These are phyloP conservation scores for Phycomyces blakesleeanus DNA, from an alignment of 192 early-diverging fungal species.

Conservation along the genomic window DNA sequence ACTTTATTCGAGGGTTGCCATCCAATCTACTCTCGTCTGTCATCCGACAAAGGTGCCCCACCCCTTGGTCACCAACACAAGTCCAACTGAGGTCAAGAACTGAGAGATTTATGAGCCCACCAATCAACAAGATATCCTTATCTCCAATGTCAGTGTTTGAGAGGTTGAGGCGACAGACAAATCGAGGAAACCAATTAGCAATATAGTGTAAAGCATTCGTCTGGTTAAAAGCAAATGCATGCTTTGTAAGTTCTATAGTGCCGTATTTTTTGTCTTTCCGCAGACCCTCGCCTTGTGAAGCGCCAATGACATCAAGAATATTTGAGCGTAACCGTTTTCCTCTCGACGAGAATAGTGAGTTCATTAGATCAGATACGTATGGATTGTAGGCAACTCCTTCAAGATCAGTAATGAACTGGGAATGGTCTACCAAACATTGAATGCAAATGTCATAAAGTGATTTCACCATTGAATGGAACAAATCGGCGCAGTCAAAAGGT, in stretches of 20 bases:
- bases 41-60: neutral
- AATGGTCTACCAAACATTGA: neutral
- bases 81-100: neutral
- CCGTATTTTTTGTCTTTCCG: neutral
- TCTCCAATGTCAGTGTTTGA: neutral
- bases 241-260: neutral
- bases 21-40: neutral
- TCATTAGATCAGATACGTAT: neutral
- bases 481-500: neutral
- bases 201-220: neutral
- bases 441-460: neutral
- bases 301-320: neutral
- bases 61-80: neutral
- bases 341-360: neutral
- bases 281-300: neutral
- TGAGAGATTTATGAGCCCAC: neutral
- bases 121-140: constrained; percentile 1
- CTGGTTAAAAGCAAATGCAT: neutral
- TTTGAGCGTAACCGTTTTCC: neutral
- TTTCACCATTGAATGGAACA: neutral
- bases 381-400: neutral
- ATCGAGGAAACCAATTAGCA: neutral
- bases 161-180: neutral
- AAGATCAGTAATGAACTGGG: neutral
- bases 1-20: neutral